These are phyloP conservation scores for Globisporangium paroecandrum DNA, from an alignment of 352 stramenopile genomes.

Conservation along the genomic window DNA sequence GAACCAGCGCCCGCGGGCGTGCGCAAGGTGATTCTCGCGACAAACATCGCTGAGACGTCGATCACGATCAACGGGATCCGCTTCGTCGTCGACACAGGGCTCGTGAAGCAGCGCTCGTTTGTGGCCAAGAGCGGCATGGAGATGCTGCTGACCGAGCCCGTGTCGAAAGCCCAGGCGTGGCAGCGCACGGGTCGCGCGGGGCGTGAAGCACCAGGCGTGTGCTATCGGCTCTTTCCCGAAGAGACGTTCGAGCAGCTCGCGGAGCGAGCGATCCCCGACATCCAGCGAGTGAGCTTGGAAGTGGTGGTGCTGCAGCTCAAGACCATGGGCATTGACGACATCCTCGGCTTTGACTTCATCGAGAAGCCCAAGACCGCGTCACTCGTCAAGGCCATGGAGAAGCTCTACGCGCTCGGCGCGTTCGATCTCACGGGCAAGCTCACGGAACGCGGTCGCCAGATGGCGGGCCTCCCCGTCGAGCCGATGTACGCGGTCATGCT, in stretches of 20 bases:
- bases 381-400: conserved; percentile 79
- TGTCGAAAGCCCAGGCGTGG: conserved; percentile 90
- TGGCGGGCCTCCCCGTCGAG: conserved; percentile 85
- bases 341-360: conserved; percentile 88
- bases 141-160: conserved; percentile 79
- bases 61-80: conserved; percentile 98
- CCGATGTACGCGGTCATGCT: conserved; percentile 89
- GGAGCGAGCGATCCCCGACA: conserved; percentile 74
- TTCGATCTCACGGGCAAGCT: conserved; percentile 63
- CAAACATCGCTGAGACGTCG: conserved; percentile 97
- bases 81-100: conserved; percentile 83
- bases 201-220: conserved; percentile 76
- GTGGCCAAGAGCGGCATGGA: conserved; percentile 88
- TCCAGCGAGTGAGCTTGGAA: conserved; percentile 84
- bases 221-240: conserved; percentile 82
- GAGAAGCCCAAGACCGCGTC: conserved; percentile 77
- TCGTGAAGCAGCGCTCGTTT: conserved; percentile 87
- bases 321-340: conserved; percentile 80
- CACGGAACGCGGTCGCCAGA: conserved; percentile 70
- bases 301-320: conserved; percentile 85
- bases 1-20: conserved; percentile 67
- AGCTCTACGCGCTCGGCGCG: conserved; percentile 72
- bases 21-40: conserved; percentile 93
- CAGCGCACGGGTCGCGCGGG: conserved; percentile 88
- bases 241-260: conserved; percentile 82